phyloP scores from a whole-genome alignment of 2,329 filamentous ascomycete genomes.

The Colletotrichum simmondsii region DNA sequence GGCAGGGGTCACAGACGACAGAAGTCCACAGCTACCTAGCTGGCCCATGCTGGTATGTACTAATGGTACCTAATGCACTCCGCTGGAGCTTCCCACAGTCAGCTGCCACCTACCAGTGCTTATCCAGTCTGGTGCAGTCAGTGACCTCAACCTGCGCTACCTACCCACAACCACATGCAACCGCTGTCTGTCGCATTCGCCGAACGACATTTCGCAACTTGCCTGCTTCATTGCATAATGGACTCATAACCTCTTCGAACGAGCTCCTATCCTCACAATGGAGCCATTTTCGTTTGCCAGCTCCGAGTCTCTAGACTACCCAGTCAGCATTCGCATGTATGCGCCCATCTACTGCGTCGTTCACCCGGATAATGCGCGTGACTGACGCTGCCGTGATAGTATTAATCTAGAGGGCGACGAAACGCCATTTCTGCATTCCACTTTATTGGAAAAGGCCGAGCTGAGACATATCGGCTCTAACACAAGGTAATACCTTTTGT shows the following conservation, averaged over 20 bases:
- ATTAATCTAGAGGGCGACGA: constrained; percentile 61
- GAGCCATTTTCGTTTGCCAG: constrained; percentile 96
- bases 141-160: constrained; percentile 1
- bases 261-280: constrained; percentile 62
- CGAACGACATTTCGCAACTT: not conserved
- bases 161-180: not conserved
- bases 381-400: constrained; percentile 42
- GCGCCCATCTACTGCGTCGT: constrained; percentile 35
- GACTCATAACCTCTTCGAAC: constrained; percentile 2
- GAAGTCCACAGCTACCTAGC: not conserved
- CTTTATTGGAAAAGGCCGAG: constrained; percentile 80
- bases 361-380: not conserved
- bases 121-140: not conserved
- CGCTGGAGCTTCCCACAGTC: constrained; percentile 15
- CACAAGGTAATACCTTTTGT: constrained; percentile 63
- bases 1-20: not conserved
- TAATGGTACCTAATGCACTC: not conserved
- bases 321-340: constrained; percentile 74
- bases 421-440: constrained; percentile 64
- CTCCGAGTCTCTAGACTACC: constrained; percentile 84
- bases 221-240: constrained; percentile 15
- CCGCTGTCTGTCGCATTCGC: constrained; percentile 5
- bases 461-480: constrained; percentile 90
- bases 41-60: not conserved
- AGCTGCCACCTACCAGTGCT: constrained; percentile 12